Percentiles rank a stretch among this genome's conserved stretches.
These are phyloP conservation scores for Solanum hybrid DNA, from an alignment of 305 asterid species.

Conservation along the genomic window DNA sequence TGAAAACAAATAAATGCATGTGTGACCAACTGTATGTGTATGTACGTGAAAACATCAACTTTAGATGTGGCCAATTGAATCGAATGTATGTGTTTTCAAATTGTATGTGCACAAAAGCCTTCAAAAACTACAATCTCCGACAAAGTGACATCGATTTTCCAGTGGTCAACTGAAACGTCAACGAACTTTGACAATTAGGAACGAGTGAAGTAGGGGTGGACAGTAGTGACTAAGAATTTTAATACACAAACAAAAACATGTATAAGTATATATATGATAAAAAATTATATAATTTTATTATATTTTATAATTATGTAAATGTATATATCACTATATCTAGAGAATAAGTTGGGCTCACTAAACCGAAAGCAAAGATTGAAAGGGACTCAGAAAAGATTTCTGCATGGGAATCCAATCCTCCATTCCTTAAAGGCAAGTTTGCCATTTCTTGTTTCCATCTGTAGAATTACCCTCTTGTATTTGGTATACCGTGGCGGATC, in stretches of 20 bases:
- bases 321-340: background rate
- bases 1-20: no score
- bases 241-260: background rate
- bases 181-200: background rate
- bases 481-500: background rate
- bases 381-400: background rate
- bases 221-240: background rate
- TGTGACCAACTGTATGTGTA: background rate
- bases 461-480: no score
- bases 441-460: no score
- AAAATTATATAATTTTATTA: background rate
- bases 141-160: background rate
- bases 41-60: background rate
- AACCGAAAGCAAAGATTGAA: background rate
- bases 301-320: no score
- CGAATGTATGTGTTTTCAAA: background rate
- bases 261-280: background rate
- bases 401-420: background rate
- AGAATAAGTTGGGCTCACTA: background rate
- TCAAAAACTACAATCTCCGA: background rate
- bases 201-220: background rate
- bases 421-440: background rate
- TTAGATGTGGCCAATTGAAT: background rate
- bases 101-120: background rate
- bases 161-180: background rate